Percentiles rank a stretch among this genome's conserved stretches.
Conservation (phyloP, 352 stramenopile genomes). For the Stramenopiles sp. region DNA sequence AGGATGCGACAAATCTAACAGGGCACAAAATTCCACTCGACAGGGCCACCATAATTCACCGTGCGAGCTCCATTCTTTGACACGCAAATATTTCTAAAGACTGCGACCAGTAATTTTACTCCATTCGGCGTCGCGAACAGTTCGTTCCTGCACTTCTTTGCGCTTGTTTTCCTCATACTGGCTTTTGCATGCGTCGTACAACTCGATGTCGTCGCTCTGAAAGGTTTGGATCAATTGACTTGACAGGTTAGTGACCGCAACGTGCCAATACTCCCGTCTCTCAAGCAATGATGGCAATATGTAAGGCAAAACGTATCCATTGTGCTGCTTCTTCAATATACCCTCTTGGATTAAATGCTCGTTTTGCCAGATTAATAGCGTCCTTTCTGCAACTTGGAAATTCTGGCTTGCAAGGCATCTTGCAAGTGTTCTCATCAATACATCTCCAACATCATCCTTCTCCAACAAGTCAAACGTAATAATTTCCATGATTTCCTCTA, state of each 20-base stretch:
- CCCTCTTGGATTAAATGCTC: slow-evolving; percentile 86
- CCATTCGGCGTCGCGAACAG: not conserved
- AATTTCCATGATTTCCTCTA: slow-evolving; percentile 95
- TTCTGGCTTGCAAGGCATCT: slow-evolving; percentile 37
- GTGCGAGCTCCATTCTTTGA: too few relatives aligned
- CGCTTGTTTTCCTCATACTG: not conserved
- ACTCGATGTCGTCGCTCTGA: not conserved
- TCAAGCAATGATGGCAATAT: slow-evolving; percentile 74
- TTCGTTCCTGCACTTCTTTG: not conserved
- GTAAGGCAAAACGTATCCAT: slow-evolving; percentile 69
- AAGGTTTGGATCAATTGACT: slow-evolving; percentile 27
- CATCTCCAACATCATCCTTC: slow-evolving; percentile 15
- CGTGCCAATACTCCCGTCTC: slow-evolving; percentile 84
- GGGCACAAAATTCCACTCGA: too few relatives aligned
- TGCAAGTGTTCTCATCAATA: slow-evolving; percentile 23
- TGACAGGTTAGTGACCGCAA: slow-evolving; percentile 79
- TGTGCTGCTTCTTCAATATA: slow-evolving; percentile 74
- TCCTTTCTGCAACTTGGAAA: slow-evolving; percentile 86
- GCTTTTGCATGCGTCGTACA: slow-evolving; percentile 4
- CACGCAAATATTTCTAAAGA: too few relatives aligned
- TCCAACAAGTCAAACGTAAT: slow-evolving; percentile 52
- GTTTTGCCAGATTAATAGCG: slow-evolving; percentile 97
- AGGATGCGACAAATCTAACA: too few relatives aligned
- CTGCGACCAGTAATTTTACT: not conserved
- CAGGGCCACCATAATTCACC: too few relatives aligned